A percentile compares a stretch with the other conserved stretches of the same genome.
Conservation (phyloP, 78 protist species). For the Carpediemonas membranifera region DNA sequence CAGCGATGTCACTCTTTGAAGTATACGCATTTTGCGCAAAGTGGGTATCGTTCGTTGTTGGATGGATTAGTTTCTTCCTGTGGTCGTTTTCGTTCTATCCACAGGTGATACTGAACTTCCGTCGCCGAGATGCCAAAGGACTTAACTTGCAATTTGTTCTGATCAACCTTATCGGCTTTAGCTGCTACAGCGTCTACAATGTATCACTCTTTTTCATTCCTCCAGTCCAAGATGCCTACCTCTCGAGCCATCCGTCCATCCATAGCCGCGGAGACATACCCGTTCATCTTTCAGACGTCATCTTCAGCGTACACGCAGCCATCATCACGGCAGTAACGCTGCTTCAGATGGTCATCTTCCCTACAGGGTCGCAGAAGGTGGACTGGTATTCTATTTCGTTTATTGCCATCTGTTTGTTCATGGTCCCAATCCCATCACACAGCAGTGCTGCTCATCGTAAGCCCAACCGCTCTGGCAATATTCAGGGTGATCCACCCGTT, state of each 20-base stretch:
- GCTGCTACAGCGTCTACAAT: conserved; percentile 61
- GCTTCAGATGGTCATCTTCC: conserved; percentile 51
- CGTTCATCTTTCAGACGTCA: conserved; percentile 62
- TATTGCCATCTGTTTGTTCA: too few species aligned
- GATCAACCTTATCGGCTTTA: conserved; percentile 59
- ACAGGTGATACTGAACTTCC: conserved; percentile 53
- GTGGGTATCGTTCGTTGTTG: too few species aligned
- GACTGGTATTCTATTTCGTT: too few species aligned
- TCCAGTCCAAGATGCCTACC: conserved; percentile 33
- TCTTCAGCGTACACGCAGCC: conserved; percentile 67
- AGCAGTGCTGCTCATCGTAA: too few species aligned
- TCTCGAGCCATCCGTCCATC: too few species aligned
- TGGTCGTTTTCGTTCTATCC: conserved; percentile 75
- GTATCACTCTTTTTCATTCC: conserved; percentile 20
- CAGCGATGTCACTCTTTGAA: too few species aligned
- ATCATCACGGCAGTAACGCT: conserved; percentile 39
- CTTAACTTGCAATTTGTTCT: conserved; percentile 47
- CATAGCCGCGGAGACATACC: too few species aligned
- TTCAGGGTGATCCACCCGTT: too few species aligned
- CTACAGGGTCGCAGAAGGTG: too few species aligned
- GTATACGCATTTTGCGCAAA: too few species aligned
- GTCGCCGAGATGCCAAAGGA: conserved; percentile 48
- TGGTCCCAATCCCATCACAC: too few species aligned
- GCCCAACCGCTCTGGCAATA: too few species aligned
- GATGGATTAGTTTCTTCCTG: conserved; percentile 62